These are phyloP conservation scores for Trichoderma reesei DNA, from an alignment of 495 filamentous ascomycete genomes.

Conservation along the genomic window DNA sequence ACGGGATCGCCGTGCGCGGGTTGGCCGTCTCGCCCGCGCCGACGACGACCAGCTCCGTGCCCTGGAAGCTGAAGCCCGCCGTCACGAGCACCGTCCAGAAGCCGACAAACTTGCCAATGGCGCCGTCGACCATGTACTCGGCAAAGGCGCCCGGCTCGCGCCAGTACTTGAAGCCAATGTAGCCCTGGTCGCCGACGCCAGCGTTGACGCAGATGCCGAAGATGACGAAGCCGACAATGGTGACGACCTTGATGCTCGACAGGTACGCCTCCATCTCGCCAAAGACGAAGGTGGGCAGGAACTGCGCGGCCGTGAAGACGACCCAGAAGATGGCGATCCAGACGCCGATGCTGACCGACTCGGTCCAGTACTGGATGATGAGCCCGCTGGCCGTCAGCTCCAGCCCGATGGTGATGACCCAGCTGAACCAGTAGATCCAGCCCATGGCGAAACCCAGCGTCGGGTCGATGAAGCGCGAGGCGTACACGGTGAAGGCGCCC, in stretches of 20 bases:
- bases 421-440: slow-evolving; percentile 51
- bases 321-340: slow-evolving; percentile 73
- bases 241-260: slow-evolving; percentile 65
- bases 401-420: slow-evolving; percentile 56
- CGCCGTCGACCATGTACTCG: slow-evolving; percentile 34
- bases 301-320: slow-evolving; percentile 54
- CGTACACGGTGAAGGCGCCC: slow-evolving; percentile 67
- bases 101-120: slow-evolving; percentile 35
- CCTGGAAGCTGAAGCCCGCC: slow-evolving; percentile 39
- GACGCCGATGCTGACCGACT: slow-evolving; percentile 45
- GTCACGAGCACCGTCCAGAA: slow-evolving; percentile 39
- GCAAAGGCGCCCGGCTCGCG: slow-evolving; percentile 59
- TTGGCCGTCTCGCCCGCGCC: slow-evolving; percentile 57
- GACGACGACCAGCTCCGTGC: slow-evolving; percentile 54
- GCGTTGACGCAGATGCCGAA: slow-evolving; percentile 57
- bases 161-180: slow-evolving; percentile 67
- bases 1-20: slow-evolving; percentile 47
- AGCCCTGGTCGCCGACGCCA: slow-evolving; percentile 54
- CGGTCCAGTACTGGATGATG: slow-evolving; percentile 68
- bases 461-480: slow-evolving; percentile 60
- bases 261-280: slow-evolving; percentile 71
- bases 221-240: slow-evolving; percentile 59
- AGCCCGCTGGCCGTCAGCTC: slow-evolving; percentile 65
- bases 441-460: slow-evolving; percentile 72
- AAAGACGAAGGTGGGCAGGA: slow-evolving; percentile 56